Evolutionary conservation across 805 yeast species (phyloP).

Genomic region (Saccharomycopsis sp.): DNA sequence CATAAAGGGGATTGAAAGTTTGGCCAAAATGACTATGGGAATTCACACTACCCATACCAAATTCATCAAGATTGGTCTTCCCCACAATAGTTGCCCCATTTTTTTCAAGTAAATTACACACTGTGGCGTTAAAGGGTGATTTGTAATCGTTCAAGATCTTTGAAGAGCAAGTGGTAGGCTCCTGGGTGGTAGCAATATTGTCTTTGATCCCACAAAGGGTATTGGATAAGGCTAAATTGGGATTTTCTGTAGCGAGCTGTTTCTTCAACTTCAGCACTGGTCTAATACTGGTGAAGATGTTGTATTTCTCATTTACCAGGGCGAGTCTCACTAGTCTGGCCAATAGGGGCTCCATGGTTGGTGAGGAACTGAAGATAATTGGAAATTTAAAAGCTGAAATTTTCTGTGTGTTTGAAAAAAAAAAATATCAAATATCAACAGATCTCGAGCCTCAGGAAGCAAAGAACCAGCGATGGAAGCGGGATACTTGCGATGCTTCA

Average conservation of each 20-base stretch:
- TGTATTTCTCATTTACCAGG: too few relatives aligned
- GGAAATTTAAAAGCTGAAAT: too few relatives aligned
- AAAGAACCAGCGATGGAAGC: too few relatives aligned
- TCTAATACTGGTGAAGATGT: slow-evolving; percentile 34
- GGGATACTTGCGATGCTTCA: too few relatives aligned
- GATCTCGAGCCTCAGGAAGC: too few relatives aligned
- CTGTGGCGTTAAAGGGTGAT: slow-evolving; percentile 81
- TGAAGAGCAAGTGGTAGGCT: slow-evolving; percentile 77
- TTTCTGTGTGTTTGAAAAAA: too few relatives aligned
- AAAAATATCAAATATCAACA: too few relatives aligned
- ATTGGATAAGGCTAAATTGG: slow-evolving; percentile 25
- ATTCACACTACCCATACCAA: slow-evolving; percentile 89
- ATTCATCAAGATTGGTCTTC: slow-evolving; percentile 89
- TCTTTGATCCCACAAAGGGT: slow-evolving; percentile 56
- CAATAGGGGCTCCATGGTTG: too few relatives aligned
- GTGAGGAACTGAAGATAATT: too few relatives aligned
- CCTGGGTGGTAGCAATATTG: slow-evolving; percentile 57
- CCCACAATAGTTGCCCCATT: slow-evolving; percentile 50
- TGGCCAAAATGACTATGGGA: slow-evolving; percentile 47
- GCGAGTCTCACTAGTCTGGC: too few relatives aligned
- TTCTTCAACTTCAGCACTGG: slow-evolving; percentile 15
- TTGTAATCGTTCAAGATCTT: slow-evolving; percentile 43
- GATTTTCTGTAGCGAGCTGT: background rate
- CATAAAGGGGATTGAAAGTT: slow-evolving; percentile 42
- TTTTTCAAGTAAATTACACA: slow-evolving; percentile 39